Evolutionary conservation across 768 basidiomycete species (phyloP).

Genomic region (Ramaria sp.): DNA sequence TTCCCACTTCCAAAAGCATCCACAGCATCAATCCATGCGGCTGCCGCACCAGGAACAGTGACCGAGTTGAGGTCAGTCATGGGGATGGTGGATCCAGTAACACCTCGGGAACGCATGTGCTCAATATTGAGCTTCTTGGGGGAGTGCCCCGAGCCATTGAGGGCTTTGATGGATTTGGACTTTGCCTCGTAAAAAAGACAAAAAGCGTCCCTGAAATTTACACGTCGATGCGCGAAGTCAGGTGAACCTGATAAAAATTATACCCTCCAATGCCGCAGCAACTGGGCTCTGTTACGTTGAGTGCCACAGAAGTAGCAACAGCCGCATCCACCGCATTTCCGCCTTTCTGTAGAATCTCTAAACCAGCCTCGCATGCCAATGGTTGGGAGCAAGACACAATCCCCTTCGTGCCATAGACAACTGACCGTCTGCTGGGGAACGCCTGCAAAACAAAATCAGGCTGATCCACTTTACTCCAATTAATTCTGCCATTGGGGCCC

Average conservation of each 20-base stretch:
- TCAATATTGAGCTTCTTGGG: constrained; percentile 73
- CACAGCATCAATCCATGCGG: constrained; percentile 90
- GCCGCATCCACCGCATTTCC: constrained; percentile 98
- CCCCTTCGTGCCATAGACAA: constrained; percentile 80
- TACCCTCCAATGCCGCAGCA: constrained; percentile 91
- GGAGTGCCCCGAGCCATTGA: constrained; percentile 89
- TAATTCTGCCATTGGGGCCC: constrained; percentile 18
- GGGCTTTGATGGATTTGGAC: constrained; percentile 68
- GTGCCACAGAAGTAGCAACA: constrained; percentile 82
- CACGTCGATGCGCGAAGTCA: constrained; percentile 10
- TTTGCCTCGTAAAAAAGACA: constrained; percentile 87
- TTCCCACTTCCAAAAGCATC: constrained; percentile 73
- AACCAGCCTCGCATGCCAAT: constrained; percentile 79
- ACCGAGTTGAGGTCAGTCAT: constrained; percentile 78
- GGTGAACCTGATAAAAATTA: constrained; percentile 14
- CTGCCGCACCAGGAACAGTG: constrained; percentile 90
- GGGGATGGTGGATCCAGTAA: constrained; percentile 61
- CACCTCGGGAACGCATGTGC: constrained; percentile 55
- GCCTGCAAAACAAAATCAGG: constrained; percentile 55
- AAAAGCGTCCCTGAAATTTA: constrained; percentile 60
- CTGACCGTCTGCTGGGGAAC: constrained; percentile 78
- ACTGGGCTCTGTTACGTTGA: constrained; percentile 86
- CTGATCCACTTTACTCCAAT: constrained; percentile 54
- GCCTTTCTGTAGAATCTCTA: constrained; percentile 85
- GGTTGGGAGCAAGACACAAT: constrained; percentile 87